Evolutionary conservation across 176 grass and related monocot species (phyloP), one percentile per base, ranked within the genome.

Genomic region (Eremochloa ophiuroides): DNA sequence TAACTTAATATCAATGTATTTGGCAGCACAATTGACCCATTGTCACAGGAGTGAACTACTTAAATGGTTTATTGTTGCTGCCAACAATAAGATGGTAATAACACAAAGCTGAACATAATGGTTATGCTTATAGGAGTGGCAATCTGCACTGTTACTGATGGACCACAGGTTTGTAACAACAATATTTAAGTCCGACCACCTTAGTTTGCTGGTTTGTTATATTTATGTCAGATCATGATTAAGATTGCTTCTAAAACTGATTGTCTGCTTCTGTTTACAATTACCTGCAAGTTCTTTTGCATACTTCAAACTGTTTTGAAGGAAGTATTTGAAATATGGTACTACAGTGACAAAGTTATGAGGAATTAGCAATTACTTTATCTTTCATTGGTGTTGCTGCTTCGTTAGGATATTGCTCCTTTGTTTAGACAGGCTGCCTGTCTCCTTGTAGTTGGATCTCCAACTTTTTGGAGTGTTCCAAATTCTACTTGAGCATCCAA

Each of bases 51-150:
- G 33, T 34, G 33, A 34, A 34, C 33, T 34, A 34, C 4, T 34
- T 34, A 4, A 34, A 34, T 34, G 33, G 33, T n/a, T 34, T 34
- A 34, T 34, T 34, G 4, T 4, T 34, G 33, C 4, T 34, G 33
- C 4, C 33, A 34, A 34, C 4, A 2, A 34, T 34, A 3, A n/a
- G n/a, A n/a, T n/a, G n/a, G n/a, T n/a, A n/a, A n/a, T n/a, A n/a
- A 69, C 66, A 69, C 66, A 41, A 69, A 69, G 66, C 66, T 69
- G 35, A 69, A 37, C 66, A 69, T 69, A 69, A 41, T 69, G 66
- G 66, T 69, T 26, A 37, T 69, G 66, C 66, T 69, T 41, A 69
- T 69, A 69, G 66, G 66, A 69, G 66, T 69, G 41, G 66, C 66
- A 26, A 37, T 69, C 37, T 69, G 66, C 37, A 69, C 66, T 3